Evolutionary conservation across 768 basidiomycete genomes (phyloP).

Genomic region (Cystofilobasidium bisporidii): DNA sequence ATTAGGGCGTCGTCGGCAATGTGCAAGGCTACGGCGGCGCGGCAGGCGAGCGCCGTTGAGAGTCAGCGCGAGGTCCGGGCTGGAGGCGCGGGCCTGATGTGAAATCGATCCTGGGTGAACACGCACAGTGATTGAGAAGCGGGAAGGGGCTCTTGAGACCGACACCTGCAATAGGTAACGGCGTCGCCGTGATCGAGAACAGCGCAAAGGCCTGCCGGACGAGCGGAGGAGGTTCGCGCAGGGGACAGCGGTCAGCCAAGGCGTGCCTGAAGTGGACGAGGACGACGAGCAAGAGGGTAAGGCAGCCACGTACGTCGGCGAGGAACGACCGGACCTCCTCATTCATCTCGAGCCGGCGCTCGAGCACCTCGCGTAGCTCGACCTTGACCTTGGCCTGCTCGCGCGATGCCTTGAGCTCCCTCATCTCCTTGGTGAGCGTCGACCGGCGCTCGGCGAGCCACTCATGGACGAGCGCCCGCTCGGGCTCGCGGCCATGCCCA

Average conservation of each 20-base stretch:
- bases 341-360: constrained; percentile 15
- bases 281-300: not conserved
- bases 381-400: not conserved
- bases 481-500: constrained; percentile 4
- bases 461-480: constrained; percentile 11
- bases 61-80: not conserved
- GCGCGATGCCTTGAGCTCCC: constrained; percentile 3
- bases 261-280: not conserved
- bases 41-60: not conserved
- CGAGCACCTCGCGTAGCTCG: constrained; percentile 2
- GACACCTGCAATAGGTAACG: constrained; percentile 2
- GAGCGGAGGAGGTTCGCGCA: too few species aligned
- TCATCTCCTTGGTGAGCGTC: not conserved
- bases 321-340: constrained; percentile 15
- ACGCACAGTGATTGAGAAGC: constrained; percentile 21
- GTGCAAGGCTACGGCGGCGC: constrained; percentile 1
- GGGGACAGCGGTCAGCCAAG: too few species aligned
- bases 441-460: constrained; percentile 15
- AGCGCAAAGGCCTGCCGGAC: constrained; percentile 22
- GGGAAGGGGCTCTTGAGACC: constrained; percentile 23
- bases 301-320: constrained; percentile 18
- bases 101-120: too few species aligned
- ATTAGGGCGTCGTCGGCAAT: constrained; percentile 24
- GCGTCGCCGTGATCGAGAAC: constrained; percentile 21
- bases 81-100: too few species aligned